Conservation (phyloP, 257 asterid species). For the Misopates orontium region DNA sequence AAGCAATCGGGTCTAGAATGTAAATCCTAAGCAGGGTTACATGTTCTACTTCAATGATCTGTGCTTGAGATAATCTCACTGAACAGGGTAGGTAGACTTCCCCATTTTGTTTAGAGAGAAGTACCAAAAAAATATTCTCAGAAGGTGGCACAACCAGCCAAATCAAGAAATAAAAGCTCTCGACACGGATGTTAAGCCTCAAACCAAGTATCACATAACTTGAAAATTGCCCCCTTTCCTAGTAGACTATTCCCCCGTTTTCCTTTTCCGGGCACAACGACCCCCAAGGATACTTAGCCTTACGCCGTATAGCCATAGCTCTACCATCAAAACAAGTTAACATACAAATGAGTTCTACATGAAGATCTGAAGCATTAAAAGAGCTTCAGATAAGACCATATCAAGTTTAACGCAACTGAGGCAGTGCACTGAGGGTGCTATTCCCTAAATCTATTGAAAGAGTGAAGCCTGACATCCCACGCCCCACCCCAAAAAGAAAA, state of each 20-base stretch:
- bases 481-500: neutral
- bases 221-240: neutral
- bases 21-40: constrained; percentile 3
- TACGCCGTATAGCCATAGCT: neutral
- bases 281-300: neutral
- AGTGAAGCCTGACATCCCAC: neutral
- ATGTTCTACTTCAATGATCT: constrained; percentile 13
- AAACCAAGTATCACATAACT: no score
- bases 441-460: neutral
- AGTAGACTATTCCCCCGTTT: neutral
- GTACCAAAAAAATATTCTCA: neutral
- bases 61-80: constrained; percentile 7
- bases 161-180: neutral
- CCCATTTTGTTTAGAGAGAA: neutral
- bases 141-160: constrained; percentile 10
- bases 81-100: neutral
- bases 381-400: neutral
- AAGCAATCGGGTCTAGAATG: constrained; percentile 12
- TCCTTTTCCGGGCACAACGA: neutral
- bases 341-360: neutral
- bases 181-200: neutral
- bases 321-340: neutral
- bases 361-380: constrained; percentile 1
- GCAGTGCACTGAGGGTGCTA: neutral
- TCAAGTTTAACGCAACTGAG: neutral